Conservation (phyloP, 2,329 filamentous ascomycete species). For the Trichophyton benhamiae region DNA sequence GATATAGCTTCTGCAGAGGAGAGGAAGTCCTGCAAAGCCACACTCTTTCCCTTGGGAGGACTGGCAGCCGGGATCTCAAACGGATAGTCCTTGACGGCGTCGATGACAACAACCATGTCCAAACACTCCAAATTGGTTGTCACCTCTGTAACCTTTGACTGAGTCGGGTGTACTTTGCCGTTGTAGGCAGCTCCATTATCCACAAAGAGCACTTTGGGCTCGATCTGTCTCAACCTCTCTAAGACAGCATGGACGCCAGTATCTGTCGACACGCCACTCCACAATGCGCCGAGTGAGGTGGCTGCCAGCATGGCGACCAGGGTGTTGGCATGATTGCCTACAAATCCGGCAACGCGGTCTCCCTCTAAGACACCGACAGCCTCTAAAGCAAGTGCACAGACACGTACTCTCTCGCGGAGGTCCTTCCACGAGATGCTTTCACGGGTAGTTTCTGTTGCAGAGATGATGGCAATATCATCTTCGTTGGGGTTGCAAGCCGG, state of each 20-base stretch:
- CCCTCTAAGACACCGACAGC: conserved; percentile 50
- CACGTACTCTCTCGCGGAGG: conserved; percentile 63
- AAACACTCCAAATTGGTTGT: conserved; percentile 54
- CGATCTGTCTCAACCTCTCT: conserved; percentile 75
- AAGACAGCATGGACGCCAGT: conserved; percentile 84
- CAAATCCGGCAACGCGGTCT: conserved; percentile 57
- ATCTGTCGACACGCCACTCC: conserved; percentile 88
- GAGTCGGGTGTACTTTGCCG: conserved; percentile 72
- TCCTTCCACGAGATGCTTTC: conserved; percentile 64
- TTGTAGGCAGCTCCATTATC: conserved; percentile 88
- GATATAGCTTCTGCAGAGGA: conserved; percentile 26
- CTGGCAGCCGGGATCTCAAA: conserved; percentile 27
- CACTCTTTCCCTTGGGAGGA: conserved; percentile 27
- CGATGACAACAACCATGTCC: conserved; percentile 60
- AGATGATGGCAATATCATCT: conserved; percentile 58
- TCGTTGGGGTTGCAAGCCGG: conserved; percentile 49
- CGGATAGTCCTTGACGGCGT: conserved; percentile 42
- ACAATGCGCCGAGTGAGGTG: conserved; percentile 71
- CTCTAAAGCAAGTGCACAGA: conserved; percentile 59
- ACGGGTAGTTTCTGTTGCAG: conserved; percentile 60
- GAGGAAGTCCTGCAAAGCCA: conserved; percentile 36
- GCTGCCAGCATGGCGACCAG: conserved; percentile 79
- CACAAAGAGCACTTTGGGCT: conserved; percentile 68
- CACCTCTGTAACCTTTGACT: conserved; percentile 68
- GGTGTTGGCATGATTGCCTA: conserved; percentile 81